Conservation (phyloP, 768 basidiomycete species). For the Lactifluus echinatus region DNA sequence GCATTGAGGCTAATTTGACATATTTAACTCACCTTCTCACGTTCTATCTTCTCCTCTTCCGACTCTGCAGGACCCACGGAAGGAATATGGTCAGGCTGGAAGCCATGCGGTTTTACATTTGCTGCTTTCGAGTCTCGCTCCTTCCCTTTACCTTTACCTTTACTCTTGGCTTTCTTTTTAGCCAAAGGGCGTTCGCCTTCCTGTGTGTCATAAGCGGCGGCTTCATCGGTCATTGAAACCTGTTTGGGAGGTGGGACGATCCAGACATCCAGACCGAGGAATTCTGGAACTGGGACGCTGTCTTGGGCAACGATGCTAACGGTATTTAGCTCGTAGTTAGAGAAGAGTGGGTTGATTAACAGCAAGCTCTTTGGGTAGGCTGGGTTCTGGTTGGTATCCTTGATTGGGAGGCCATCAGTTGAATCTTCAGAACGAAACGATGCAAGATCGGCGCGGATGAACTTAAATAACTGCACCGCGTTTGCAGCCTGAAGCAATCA, state of each 20-base stretch:
- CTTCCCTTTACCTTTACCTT: slow-evolving; percentile 38
- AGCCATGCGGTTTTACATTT: slow-evolving; percentile 26
- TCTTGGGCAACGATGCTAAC: slow-evolving; percentile 75
- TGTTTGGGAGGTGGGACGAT: slow-evolving; percentile 56
- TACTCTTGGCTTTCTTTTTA: slow-evolving; percentile 32
- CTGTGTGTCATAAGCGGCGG: slow-evolving; percentile 31
- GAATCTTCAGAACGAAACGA: slow-evolving; percentile 38
- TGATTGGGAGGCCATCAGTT: slow-evolving; percentile 30
- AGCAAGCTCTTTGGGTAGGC: slow-evolving; percentile 84
- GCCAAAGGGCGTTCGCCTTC: slow-evolving; percentile 22
- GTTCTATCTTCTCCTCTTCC: slow-evolving; percentile 42
- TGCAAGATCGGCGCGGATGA: slow-evolving; percentile 66
- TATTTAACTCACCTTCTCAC: slow-evolving; percentile 50
- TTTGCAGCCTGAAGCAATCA: slow-evolving; percentile 61
- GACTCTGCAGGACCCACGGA: slow-evolving; percentile 36
- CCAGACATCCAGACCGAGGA: slow-evolving; percentile 79
- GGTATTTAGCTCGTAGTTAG: slow-evolving; percentile 73
- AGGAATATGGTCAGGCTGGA: not conserved
- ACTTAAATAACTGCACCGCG: slow-evolving; percentile 60
- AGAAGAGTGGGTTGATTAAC: slow-evolving; percentile 74
- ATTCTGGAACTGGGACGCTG: slow-evolving; percentile 74
- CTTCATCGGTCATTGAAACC: slow-evolving; percentile 27
- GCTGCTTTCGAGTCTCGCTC: slow-evolving; percentile 33
- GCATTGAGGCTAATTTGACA: not conserved
- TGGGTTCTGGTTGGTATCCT: slow-evolving; percentile 32